Evolutionary conservation across 208 protist species (phyloP), one percentile per base, ranked within the genome.

Genomic region (Phytomonas francai): DNA sequence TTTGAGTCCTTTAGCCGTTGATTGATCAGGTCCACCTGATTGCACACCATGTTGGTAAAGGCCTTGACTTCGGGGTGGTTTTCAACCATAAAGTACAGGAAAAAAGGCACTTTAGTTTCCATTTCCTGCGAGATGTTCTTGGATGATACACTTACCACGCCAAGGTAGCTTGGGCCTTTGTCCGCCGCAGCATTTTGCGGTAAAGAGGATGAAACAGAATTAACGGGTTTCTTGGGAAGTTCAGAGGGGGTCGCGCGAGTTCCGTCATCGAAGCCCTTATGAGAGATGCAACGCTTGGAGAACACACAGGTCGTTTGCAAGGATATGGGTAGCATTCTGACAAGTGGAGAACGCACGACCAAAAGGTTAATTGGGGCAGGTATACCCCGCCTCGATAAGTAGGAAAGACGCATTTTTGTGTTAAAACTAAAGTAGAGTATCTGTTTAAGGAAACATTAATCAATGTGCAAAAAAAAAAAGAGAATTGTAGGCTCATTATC

Each of bases 61-160:
- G 76, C 72, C 25, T 67, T 66, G 56, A 95, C 79, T 0, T 92
- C 87, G 4, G 82, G 71, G 73, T 91, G 84, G 65, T 85, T 92
- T 19, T 78, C 72, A 29, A 93, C 83, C 68, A 81, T 85, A 72
- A 95, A 95, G 66, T 92, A 93, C 0, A 95, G 76, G 54, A 95
- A 85, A 28, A 93, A 60, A 9, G 89, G 89, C 28, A 93, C 83
- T 51, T 84, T 86, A 4, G 85, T 82, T 7, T 87, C 74, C 80
- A 95, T 87, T 56, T 91, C 79, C 1, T 76, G 67, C 25, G 79
- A 87, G 30, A 95, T 85, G 73, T 90, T 95, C 49, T 73, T 73
- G 22, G 85, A 80, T 3, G 71, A 81, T 19, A 95, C 45, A 22
- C 84, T 57, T n/a, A 92, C 76, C 19, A 95, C 87, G 31, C 89